Conservation (phyloP, 106 monocot genomes). For the Xerophyta viscosa region DNA sequence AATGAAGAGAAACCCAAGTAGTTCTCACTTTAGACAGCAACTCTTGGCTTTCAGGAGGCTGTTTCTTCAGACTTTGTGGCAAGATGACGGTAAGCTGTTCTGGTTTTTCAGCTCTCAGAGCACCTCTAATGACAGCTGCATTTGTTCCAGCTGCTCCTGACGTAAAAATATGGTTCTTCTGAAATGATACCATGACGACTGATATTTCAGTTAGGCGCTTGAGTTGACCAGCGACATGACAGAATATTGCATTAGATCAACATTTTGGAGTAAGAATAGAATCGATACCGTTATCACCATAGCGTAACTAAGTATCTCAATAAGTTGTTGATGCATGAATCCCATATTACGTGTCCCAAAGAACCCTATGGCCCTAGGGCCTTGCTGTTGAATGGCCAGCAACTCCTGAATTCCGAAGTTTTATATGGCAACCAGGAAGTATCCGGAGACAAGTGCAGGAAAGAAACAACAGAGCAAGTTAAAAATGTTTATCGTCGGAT, state of each 20-base stretch:
- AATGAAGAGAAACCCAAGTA: too few relatives aligned
- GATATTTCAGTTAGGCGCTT: not conserved
- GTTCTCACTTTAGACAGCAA: conserved; percentile 80
- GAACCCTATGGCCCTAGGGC: conserved; percentile 92
- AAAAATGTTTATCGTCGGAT: too few relatives aligned
- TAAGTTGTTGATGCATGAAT: conserved; percentile 98
- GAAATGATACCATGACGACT: conserved; percentile 10
- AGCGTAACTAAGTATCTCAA: conserved; percentile 97
- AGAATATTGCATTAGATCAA: too few relatives aligned
- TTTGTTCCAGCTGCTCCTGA: conserved; percentile 97
- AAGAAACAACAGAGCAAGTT: too few relatives aligned
- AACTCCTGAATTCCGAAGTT: conserved; percentile 44
- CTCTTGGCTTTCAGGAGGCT: conserved; percentile 94
- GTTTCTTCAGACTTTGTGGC: conserved; percentile 85
- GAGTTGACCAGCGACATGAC: not conserved
- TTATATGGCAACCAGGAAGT: not conserved
- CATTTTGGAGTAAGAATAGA: not conserved
- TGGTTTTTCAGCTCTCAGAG: conserved; percentile 86
- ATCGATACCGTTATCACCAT: conserved; percentile 90
- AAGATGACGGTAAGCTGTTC: conserved; percentile 94
- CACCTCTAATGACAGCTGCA: conserved; percentile 99
- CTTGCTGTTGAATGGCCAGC: conserved; percentile 94
- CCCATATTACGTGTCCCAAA: conserved; percentile 99
- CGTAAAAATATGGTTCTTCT: conserved; percentile 97
- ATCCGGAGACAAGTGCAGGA: not conserved